Conservation (phyloP, 306 rosid genomes). For the Gillenia trifoliata region DNA sequence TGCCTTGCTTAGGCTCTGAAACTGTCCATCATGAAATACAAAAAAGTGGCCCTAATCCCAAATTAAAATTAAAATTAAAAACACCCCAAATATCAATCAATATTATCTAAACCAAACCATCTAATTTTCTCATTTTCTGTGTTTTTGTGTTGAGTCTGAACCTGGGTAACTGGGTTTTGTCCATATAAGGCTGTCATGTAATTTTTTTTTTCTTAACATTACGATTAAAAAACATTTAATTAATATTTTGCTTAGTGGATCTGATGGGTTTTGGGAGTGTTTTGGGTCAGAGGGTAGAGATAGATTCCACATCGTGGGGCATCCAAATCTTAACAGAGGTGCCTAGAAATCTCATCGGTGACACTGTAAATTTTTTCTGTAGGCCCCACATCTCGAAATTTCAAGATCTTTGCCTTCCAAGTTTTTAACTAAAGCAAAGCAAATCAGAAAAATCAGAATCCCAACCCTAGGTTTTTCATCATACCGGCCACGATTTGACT, state of each 20-base stretch:
- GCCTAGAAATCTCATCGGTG: conserved; percentile 32
- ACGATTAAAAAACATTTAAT: neutral
- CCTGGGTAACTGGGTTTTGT: neutral
- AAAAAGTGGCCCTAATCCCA: neutral
- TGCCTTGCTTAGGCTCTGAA: neutral
- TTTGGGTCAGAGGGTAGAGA: conserved; percentile 6
- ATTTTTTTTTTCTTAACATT: neutral
- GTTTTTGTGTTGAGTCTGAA: neutral
- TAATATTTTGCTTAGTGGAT: neutral
- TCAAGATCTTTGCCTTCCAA: neutral
- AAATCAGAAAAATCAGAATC: neutral
- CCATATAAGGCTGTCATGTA: conserved; percentile 15
- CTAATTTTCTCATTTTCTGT: neutral
- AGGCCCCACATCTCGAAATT: neutral
- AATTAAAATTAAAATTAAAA: neutral
- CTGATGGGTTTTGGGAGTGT: neutral
- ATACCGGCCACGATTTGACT: neutral
- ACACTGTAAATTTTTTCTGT: neutral
- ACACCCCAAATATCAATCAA: neutral
- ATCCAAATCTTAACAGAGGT: conserved; percentile 34
- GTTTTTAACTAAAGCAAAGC: neutral
- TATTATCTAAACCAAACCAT: neutral
- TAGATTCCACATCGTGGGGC: conserved; percentile 40
- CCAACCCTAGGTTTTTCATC: neutral
- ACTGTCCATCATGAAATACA: neutral